Percentiles rank a stretch among this genome's conserved stretches.
phyloP scores from a whole-genome alignment of 345 rosid species.

The Eucalyptus sp. region DNA sequence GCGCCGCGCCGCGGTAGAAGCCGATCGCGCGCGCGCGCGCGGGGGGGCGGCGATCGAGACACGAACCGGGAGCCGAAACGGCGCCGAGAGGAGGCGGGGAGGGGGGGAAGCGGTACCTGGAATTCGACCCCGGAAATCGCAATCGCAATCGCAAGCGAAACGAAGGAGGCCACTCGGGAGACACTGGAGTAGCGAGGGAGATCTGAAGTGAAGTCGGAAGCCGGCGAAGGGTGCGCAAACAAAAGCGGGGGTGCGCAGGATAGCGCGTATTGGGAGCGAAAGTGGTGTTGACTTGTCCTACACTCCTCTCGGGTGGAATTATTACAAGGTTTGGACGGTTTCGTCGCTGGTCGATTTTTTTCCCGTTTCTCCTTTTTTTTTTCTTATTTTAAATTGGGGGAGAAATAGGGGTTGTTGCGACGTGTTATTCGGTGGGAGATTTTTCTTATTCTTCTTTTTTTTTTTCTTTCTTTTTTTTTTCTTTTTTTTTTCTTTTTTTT shows the following conservation, averaged over 20 bases:
- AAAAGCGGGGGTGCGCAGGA: conserved; percentile 10
- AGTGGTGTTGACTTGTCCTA: background rate
- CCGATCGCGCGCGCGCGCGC: background rate
- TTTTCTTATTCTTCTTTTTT: background rate
- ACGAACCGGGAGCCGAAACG: background rate
- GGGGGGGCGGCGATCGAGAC: background rate
- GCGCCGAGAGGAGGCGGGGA: background rate
- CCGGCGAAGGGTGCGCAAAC: conserved; percentile 10
- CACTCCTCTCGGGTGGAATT: background rate
- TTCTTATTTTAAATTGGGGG: no score
- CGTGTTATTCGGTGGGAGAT: background rate
- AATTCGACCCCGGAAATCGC: background rate
- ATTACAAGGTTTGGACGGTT: background rate
- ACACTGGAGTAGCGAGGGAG: background rate
- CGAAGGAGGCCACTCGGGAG: background rate
- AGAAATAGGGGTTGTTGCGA: background rate
- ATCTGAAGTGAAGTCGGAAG: background rate
- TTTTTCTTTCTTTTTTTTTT: accelerated
- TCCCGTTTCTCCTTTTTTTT: background rate
- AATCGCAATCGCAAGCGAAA: no score
- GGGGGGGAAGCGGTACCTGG: background rate
- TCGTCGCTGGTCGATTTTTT: background rate
- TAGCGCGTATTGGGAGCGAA: background rate
- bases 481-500: background rate
- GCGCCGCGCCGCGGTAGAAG: background rate